Evolutionary conservation across 768 basidiomycete species (phyloP).

Genomic region (Suillus spraguei): DNA sequence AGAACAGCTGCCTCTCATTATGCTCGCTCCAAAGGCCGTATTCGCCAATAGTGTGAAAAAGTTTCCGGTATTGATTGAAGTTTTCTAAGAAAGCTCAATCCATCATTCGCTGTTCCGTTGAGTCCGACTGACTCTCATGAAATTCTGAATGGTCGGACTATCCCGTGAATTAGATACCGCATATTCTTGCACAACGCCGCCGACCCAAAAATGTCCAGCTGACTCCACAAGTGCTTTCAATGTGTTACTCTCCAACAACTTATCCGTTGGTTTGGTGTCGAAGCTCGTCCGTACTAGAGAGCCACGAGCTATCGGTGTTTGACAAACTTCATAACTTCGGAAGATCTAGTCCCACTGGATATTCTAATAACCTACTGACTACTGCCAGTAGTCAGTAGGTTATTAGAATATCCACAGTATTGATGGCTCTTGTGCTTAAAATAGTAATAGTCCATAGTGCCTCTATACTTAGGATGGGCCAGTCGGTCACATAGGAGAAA

Average conservation of each 20-base stretch:
- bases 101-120: neutral
- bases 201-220: neutral
- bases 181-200: neutral
- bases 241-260: neutral
- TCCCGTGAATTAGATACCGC: conserved; percentile 1
- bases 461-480: neutral
- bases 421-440: neutral
- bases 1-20: neutral
- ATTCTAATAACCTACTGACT: too few species aligned
- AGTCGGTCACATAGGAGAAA: neutral
- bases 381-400: neutral
- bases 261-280: neutral
- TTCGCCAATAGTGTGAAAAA: neutral
- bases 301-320: neutral
- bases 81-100: neutral
- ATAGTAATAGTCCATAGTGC: neutral
- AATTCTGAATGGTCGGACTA: conserved; percentile 5
- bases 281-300: neutral
- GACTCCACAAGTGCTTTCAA: neutral
- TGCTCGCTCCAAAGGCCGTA: neutral
- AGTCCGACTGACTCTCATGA: neutral
- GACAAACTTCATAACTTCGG: neutral
- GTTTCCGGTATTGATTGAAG: neutral
- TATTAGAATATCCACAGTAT: neutral
- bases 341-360: neutral